phyloP scores from a whole-genome alignment of 2,329 filamentous ascomycete genomes.

The Cadophora sp. region DNA sequence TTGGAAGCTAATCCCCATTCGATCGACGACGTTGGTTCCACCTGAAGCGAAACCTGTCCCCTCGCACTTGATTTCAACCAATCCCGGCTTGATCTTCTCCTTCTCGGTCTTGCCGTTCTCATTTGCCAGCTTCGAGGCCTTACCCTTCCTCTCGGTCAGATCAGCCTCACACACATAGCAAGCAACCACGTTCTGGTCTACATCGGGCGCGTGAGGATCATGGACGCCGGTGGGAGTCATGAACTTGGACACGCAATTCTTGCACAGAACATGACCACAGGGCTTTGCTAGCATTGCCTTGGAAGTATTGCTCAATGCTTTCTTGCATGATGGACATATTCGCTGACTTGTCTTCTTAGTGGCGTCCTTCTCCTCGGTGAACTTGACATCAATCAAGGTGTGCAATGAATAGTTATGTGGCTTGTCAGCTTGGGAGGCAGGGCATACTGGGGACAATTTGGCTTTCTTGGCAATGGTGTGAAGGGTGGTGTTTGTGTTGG shows the following conservation, averaged over 20 bases:
- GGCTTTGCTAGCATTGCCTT: constrained; percentile 84
- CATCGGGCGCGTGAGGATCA: constrained; percentile 65
- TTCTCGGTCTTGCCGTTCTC: constrained; percentile 56
- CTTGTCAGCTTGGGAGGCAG: constrained; percentile 69
- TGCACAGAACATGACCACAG: constrained; percentile 91
- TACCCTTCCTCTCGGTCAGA: constrained; percentile 58
- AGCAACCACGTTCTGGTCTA: constrained; percentile 58
- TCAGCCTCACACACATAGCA: constrained; percentile 91
- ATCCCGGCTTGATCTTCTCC: constrained; percentile 69
- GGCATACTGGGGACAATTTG: constrained; percentile 78
- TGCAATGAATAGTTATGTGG: constrained; percentile 82
- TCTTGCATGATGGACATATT: constrained; percentile 86
- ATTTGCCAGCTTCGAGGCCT: constrained; percentile 55
- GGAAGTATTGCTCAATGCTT: constrained; percentile 80
- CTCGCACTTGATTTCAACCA: constrained; percentile 83
- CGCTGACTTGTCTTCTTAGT: constrained; percentile 54
- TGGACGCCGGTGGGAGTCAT: constrained; percentile 64
- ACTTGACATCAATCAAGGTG: constrained; percentile 75
- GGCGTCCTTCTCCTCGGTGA: constrained; percentile 72
- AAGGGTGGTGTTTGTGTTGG: constrained; percentile 63
- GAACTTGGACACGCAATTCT: constrained; percentile 83
- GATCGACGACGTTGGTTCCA: constrained; percentile 84
- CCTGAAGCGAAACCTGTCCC: constrained; percentile 92
- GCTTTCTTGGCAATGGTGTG: constrained; percentile 63
- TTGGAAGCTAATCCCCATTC: constrained; percentile 80